These are phyloP conservation scores for Hypoxylon sp. DNA, from an alignment of 2,329 filamentous ascomycete species.

Conservation along the genomic window DNA sequence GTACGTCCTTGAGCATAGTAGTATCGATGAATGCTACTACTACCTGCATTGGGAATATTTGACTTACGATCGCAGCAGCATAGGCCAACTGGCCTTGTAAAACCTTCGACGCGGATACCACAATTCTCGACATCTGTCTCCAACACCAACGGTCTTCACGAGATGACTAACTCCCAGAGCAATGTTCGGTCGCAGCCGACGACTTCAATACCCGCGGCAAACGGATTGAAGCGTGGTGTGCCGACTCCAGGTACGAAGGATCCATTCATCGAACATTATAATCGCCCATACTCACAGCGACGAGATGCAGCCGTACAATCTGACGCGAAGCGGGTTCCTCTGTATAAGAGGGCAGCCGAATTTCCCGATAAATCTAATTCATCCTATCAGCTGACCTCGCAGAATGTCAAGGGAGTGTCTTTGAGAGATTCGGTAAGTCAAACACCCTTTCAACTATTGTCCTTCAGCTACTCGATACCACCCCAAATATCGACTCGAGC, in stretches of 20 bases:
- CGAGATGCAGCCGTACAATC: conserved; percentile 64
- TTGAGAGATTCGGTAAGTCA: conserved; percentile 53
- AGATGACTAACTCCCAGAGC: conserved; percentile 73
- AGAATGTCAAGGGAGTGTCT: conserved; percentile 63
- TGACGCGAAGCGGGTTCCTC: conserved; percentile 72
- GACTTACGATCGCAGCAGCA: conserved; percentile 30
- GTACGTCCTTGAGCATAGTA: conserved; percentile 41
- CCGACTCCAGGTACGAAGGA: conserved; percentile 60
- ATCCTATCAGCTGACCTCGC: conserved; percentile 59
- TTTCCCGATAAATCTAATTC: conserved; percentile 59
- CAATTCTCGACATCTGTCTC: conserved; percentile 45
- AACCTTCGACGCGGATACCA: conserved; percentile 48
- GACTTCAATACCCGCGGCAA: conserved; percentile 58
- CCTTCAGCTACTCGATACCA: background rate
- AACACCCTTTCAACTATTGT: conserved; percentile 5
- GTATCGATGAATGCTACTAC: conserved; percentile 5
- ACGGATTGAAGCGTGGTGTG: conserved; percentile 66
- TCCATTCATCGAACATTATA: conserved; percentile 21
- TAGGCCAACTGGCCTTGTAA: conserved; percentile 39
- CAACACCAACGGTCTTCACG: conserved; percentile 60
- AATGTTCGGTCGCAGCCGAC: conserved; percentile 67
- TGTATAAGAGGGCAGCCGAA: conserved; percentile 69
- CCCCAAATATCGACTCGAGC: conserved; percentile 5
- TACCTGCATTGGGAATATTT: conserved; percentile 22
- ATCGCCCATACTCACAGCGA: conserved; percentile 42